Evolutionary conservation across 2,329 filamentous ascomycete genomes (phyloP).

Genomic region (Rosellinia necatrix): DNA sequence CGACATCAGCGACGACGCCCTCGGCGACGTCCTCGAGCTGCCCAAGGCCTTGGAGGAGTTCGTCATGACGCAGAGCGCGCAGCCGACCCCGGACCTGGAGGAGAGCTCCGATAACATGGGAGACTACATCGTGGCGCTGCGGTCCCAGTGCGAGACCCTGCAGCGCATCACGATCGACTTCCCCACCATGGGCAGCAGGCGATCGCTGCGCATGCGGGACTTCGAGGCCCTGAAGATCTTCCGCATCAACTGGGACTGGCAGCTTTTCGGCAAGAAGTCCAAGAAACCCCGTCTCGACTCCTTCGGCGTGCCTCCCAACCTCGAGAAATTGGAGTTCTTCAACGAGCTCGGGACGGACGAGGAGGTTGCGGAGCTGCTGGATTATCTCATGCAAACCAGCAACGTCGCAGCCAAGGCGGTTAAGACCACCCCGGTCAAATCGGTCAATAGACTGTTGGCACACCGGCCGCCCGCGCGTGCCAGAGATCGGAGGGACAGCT

Average conservation of each 20-base stretch:
- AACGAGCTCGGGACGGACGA: conserved; percentile 52
- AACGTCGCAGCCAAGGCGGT: conserved; percentile 45
- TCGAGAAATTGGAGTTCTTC: conserved; percentile 53
- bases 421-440: conserved; percentile 44
- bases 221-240: conserved; percentile 48
- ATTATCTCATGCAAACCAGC: conserved; percentile 47
- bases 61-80: conserved; percentile 50
- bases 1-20: conserved; percentile 53
- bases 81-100: conserved; percentile 48
- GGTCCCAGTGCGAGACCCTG: conserved; percentile 47
- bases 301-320: conserved; percentile 51
- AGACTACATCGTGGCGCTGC: conserved; percentile 52
- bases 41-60: conserved; percentile 52
- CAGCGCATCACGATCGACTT: conserved; percentile 52
- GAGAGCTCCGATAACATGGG: conserved; percentile 53
- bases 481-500: conserved; percentile 23
- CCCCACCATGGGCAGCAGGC: conserved; percentile 46
- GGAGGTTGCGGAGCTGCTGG: conserved; percentile 51
- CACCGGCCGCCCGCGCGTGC: conserved; percentile 10
- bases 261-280: conserved; percentile 52
- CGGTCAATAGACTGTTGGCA: conserved; percentile 20
- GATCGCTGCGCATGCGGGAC: conserved; percentile 50
- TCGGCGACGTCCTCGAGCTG: conserved; percentile 48
- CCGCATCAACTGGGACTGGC: conserved; percentile 52
- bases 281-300: conserved; percentile 51